phyloP scores from a whole-genome alignment of 1,139 yeast genomes.

The Hanseniaspora gamundiae region DNA sequence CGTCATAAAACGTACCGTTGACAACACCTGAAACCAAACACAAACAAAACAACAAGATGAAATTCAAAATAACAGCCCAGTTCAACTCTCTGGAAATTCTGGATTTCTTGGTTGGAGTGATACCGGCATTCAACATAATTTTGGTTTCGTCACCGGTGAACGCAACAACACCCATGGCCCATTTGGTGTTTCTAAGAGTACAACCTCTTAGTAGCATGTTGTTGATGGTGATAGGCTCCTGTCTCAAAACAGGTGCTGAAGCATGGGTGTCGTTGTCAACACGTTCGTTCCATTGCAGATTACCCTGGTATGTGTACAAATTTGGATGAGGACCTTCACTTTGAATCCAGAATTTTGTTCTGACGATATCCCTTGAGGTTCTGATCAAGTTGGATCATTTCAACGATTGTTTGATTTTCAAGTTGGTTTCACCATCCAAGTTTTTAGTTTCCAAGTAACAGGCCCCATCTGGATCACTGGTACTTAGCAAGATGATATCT shows the following conservation, averaged over 20 bases:
- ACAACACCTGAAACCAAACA: conserved; percentile 76
- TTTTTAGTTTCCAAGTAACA: conserved; percentile 92
- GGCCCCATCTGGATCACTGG: conserved; percentile 81
- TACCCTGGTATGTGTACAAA: conserved; percentile 75
- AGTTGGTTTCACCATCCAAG: conserved; percentile 91
- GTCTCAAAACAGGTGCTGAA: conserved; percentile 20
- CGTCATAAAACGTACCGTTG: conserved; percentile 63
- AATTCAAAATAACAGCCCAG: conserved; percentile 68
- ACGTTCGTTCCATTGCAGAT: conserved; percentile 24
- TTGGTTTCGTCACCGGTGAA: conserved; percentile 89
- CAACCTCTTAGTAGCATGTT: conserved; percentile 83
- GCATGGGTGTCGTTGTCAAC: conserved; percentile 2
- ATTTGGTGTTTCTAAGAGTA: conserved; percentile 80
- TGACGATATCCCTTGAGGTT: conserved; percentile 61
- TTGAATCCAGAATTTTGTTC: conserved; percentile 72
- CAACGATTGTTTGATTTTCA: conserved; percentile 68
- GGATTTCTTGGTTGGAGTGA: conserved; percentile 81
- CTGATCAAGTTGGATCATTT: conserved; percentile 53
- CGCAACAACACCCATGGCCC: conserved; percentile 83
- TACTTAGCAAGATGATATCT: conserved; percentile 65
- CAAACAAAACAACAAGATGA: conserved; percentile 56
- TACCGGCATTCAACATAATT: conserved; percentile 87
- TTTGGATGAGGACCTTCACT: conserved; percentile 84
- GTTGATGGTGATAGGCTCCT: conserved; percentile 69
- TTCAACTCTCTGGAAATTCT: conserved; percentile 77